Evolutionary conservation across 164 flowering plant genomes (phyloP).

Genomic region (Santalum album): DNA sequence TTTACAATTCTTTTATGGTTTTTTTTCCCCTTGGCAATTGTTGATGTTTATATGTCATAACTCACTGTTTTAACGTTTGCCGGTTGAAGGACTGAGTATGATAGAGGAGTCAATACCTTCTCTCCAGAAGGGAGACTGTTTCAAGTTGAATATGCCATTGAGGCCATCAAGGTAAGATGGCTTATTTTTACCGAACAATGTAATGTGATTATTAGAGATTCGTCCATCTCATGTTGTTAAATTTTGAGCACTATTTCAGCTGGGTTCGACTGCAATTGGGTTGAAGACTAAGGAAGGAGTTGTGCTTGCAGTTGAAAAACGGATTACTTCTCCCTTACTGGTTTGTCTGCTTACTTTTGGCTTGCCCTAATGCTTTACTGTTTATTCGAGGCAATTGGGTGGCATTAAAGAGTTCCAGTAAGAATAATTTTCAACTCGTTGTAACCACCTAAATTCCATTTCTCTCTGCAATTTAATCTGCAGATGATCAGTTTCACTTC

Average conservation of each 20-base stretch:
- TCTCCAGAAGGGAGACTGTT: slow-evolving; percentile 95
- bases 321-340: slow-evolving; percentile 93
- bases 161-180: slow-evolving; percentile 78
- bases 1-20: no score
- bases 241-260: slow-evolving; percentile 27
- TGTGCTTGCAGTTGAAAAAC: slow-evolving; percentile 96
- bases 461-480: no score
- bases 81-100: slow-evolving; percentile 81
- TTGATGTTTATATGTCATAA: neutral
- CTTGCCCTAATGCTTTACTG: neutral
- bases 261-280: slow-evolving; percentile 97
- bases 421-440: no score
- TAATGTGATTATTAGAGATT: neutral
- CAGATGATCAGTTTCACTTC: no score
- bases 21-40: slow-evolving; percentile 1
- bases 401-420: no score
- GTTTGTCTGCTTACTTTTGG: slow-evolving; percentile 25
- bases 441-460: no score
- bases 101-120: slow-evolving; percentile 96
- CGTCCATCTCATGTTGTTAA: neutral
- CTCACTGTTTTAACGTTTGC: neutral
- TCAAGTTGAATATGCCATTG: slow-evolving; percentile 97
- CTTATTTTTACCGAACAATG: neutral
- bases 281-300: slow-evolving; percentile 92
- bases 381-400: no score